Evolutionary conservation across 2,329 filamentous ascomycete genomes (phyloP).

Genomic region (Hypomyces rosellus): DNA sequence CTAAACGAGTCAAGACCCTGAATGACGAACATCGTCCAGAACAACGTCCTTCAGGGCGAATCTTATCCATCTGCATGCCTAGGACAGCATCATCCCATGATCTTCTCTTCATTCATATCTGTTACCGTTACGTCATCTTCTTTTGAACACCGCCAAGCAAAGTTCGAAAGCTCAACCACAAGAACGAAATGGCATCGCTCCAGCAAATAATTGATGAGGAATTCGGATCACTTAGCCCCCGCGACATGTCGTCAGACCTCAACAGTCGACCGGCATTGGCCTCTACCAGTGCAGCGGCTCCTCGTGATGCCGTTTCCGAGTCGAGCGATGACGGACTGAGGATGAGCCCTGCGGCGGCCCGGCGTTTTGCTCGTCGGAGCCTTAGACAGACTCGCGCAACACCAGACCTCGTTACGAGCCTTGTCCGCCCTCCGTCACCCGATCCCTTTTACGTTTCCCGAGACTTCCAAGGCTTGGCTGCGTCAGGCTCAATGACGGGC

Average conservation of each 20-base stretch:
- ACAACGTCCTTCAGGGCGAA: too few relatives aligned
- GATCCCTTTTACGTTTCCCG: slow-evolving; percentile 27
- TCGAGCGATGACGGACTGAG: slow-evolving; percentile 31
- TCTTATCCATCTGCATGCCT: too few relatives aligned
- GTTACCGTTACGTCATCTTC: too few relatives aligned
- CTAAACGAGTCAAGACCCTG: too few relatives aligned
- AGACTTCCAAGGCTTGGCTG: slow-evolving; percentile 18
- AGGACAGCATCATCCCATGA: too few relatives aligned
- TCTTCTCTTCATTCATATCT: too few relatives aligned
- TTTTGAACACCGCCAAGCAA: too few relatives aligned
- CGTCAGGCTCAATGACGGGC: slow-evolving; percentile 15
- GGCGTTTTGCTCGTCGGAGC: slow-evolving; percentile 31
- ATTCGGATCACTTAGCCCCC: not conserved
- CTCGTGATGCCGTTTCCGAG: slow-evolving; percentile 22
- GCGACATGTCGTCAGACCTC: not conserved
- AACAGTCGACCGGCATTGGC: not conserved
- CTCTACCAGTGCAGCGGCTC: not conserved
- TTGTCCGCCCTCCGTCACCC: slow-evolving; percentile 33
- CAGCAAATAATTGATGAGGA: not conserved
- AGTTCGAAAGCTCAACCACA: too few relatives aligned
- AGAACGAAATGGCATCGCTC: too few relatives aligned
- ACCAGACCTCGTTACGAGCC: slow-evolving; percentile 34
- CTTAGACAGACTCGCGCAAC: slow-evolving; percentile 30
- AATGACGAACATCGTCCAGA: too few relatives aligned
- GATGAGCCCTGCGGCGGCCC: slow-evolving; percentile 29